phyloP scores from a whole-genome alignment of 2,329 filamentous ascomycete species.

The Fusarium compactum region DNA sequence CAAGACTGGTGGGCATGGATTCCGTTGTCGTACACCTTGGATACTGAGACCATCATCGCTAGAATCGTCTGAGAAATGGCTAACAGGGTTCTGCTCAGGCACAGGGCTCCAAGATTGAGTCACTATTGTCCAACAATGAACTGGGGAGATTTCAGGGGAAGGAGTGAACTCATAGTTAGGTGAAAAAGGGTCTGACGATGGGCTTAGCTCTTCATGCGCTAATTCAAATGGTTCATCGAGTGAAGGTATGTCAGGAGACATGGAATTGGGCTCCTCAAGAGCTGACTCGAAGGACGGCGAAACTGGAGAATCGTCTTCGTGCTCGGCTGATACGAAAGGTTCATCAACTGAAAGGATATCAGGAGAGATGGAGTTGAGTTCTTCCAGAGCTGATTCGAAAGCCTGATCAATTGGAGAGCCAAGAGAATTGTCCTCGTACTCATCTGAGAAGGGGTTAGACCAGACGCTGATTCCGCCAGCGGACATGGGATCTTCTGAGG shows the following conservation, averaged over 20 bases:
- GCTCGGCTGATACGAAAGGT: neutral
- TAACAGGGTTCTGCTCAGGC: neutral
- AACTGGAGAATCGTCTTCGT: neutral
- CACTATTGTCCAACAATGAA: too few species aligned
- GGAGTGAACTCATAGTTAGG: neutral
- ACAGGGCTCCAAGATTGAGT: neutral
- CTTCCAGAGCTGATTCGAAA: neutral
- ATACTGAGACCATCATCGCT: neutral
- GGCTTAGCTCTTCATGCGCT: neutral
- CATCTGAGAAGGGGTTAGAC: neutral
- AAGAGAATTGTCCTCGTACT: neutral
- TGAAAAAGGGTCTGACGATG: neutral
- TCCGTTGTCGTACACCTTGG: neutral
- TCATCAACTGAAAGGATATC: neutral
- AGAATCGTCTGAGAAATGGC: neutral
- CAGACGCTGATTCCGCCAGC: neutral
- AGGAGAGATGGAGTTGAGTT: neutral
- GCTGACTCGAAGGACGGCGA: neutral
- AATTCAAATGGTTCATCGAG: neutral
- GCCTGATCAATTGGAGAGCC: neutral
- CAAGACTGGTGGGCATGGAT: neutral
- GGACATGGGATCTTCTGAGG: neutral
- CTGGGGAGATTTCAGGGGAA: neutral
- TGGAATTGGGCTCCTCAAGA: neutral
- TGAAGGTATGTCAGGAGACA: neutral